Percentiles rank a stretch among this genome's conserved stretches.
Evolutionary conservation across 2,329 filamentous ascomycete species (phyloP).

Genomic region (Aspergillus brasiliensis): DNA sequence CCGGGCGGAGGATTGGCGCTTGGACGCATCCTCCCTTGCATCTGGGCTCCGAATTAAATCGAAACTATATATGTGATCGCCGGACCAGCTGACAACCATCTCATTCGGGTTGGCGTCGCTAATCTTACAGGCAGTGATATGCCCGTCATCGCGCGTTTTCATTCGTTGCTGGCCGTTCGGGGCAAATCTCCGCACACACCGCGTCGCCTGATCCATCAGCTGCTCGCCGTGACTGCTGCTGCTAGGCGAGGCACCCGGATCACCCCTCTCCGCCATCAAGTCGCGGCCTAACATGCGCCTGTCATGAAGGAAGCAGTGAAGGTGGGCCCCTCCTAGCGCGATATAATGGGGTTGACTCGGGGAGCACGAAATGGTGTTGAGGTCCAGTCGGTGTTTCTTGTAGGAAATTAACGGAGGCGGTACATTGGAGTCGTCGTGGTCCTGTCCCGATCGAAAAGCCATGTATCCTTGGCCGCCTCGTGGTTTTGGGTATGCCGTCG

Average conservation of each 20-base stretch:
- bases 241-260: slow-evolving; percentile 43
- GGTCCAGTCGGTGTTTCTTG: slow-evolving; percentile 62
- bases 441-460: slow-evolving; percentile 41
- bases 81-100: slow-evolving; percentile 69
- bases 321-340: slow-evolving; percentile 67
- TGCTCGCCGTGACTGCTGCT: slow-evolving; percentile 55
- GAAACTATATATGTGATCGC: slow-evolving; percentile 67
- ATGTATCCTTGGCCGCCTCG: slow-evolving; percentile 49
- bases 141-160: slow-evolving; percentile 55
- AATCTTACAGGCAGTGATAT: slow-evolving; percentile 72
- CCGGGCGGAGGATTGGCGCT: slow-evolving; percentile 27
- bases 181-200: slow-evolving; percentile 67
- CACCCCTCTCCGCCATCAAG: slow-evolving; percentile 55
- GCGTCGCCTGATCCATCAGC: slow-evolving; percentile 60
- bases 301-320: slow-evolving; percentile 70
- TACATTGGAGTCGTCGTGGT: slow-evolving; percentile 53
- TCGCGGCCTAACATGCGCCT: slow-evolving; percentile 68
- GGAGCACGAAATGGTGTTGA: slow-evolving; percentile 70
- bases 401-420: slow-evolving; percentile 69
- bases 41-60: slow-evolving; percentile 63
- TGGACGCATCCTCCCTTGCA: slow-evolving; percentile 47
- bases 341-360: slow-evolving; percentile 70
- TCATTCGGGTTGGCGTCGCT: slow-evolving; percentile 69
- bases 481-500: slow-evolving; percentile 62
- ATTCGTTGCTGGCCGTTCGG: slow-evolving; percentile 59